Evolutionary conservation across 2,329 filamentous ascomycete genomes (phyloP).

Genomic region (Curvularia spicifera): DNA sequence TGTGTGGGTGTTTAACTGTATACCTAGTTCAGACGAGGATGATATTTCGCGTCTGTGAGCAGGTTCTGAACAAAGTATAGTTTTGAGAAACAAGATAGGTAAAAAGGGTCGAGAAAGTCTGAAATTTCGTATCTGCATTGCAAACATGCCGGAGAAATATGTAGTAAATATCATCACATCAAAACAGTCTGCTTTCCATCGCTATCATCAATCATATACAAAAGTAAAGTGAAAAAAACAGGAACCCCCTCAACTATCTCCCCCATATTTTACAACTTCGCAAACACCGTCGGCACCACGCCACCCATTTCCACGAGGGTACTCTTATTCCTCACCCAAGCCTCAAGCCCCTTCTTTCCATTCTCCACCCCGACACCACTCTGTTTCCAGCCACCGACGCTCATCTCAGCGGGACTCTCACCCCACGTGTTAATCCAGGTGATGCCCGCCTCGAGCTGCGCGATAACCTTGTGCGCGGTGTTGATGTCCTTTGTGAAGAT

Average conservation of each 20-base stretch:
- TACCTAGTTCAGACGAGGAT: too few relatives aligned
- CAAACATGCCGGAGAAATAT: too few relatives aligned
- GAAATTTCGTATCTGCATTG: too few relatives aligned
- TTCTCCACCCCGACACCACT: slow-evolving; percentile 90
- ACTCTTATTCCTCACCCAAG: slow-evolving; percentile 87
- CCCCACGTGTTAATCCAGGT: slow-evolving; percentile 95
- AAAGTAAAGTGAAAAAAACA: background rate
- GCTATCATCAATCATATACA: background rate
- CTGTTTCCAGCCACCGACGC: slow-evolving; percentile 89
- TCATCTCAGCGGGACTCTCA: slow-evolving; percentile 91
- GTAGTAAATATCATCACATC: background rate
- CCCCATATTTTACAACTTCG: slow-evolving; percentile 32
- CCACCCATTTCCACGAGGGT: slow-evolving; percentile 84
- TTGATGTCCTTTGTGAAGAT: slow-evolving; percentile 81
- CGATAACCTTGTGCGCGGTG: slow-evolving; percentile 73
- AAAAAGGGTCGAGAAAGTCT: too few relatives aligned
- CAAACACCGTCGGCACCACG: slow-evolving; percentile 72
- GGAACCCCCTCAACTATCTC: background rate
- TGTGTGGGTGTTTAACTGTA: too few relatives aligned
- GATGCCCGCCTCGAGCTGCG: slow-evolving; percentile 78
- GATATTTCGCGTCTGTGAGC: too few relatives aligned
- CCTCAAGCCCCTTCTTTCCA: slow-evolving; percentile 76
- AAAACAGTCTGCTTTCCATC: background rate
- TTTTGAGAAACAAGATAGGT: too few relatives aligned
- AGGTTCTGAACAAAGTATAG: too few relatives aligned